Base-by-base conservation (phyloP, 768 basidiomycete species). In the Agaricus blazei region DNA sequence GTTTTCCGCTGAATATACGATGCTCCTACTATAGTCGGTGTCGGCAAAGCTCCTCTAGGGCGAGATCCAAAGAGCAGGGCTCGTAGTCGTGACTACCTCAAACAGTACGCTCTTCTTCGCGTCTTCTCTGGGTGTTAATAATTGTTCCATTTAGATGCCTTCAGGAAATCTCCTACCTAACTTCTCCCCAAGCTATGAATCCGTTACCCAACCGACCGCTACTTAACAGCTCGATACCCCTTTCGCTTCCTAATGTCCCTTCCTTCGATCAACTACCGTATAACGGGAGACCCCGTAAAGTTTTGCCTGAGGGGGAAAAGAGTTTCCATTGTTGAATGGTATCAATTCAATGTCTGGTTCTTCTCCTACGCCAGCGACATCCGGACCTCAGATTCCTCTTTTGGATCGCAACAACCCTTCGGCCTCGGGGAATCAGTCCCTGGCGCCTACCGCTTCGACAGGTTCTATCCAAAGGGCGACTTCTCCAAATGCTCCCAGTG, bases 161-260 rank as follows among this genome's bases (percentile, higher is more conserved):
- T 26, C 97, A 98, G 73, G 97, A 99, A 77, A 90, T 99, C 61
- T 91, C 92, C 11, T 99, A 99, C 71, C 76, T 99, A 52, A 99
- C 97, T 1, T 98, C 96, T 0, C 87, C 93, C 1, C 91, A 97
- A 68, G 95, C 97, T 5, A 88, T 98, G 81, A 99, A 99, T 68
- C 97, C 97, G 43, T 77, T 98, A 49, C 93, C 93, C 2, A 90
- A 93, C 58, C 83, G 92, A 63, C 88, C 91, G 2, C 76, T 93
- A 54, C 70, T 86, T 55, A 83, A 79, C 62, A 89, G 83, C 64
- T 69, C 81, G 47, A 77, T 85, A 52, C 80, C 85, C 37, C 75
- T 87, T 58, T 73, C 84, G 38, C 72, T 88, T 54, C 86, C 85
- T 48, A 88, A 88, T 62, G 79, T 86, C 14, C 84, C 87, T 47